These are phyloP conservation scores for Rhodotorula glutinis DNA, from an alignment of 1,284 basidiomycete species.

Conservation along the genomic window DNA sequence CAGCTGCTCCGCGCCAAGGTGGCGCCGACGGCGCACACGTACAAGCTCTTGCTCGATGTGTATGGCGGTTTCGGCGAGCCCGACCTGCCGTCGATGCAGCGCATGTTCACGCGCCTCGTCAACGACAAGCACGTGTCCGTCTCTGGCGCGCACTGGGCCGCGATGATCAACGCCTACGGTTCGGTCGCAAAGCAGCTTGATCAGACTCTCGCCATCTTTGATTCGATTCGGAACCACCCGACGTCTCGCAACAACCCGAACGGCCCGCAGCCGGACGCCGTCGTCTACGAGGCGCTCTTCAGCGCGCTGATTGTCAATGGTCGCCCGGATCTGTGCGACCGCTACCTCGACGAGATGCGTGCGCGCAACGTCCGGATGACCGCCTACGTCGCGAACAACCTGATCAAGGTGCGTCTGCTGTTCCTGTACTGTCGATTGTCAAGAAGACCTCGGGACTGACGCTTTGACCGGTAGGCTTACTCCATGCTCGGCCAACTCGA, in stretches of 20 bases:
- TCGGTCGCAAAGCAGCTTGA: conserved; percentile 73
- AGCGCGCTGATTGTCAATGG: conserved; percentile 79
- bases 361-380: conserved; percentile 74
- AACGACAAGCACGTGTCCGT: conserved; percentile 59
- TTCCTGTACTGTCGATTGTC: background rate
- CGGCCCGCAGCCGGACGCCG: conserved; percentile 64
- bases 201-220: conserved; percentile 72
- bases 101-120: conserved; percentile 64
- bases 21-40: conserved; percentile 78
- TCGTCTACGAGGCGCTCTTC: conserved; percentile 86
- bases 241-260: conserved; percentile 45
- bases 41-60: conserved; percentile 90
- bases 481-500: conserved; percentile 69
- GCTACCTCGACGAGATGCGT: conserved; percentile 65
- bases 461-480: conserved; percentile 56
- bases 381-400: conserved; percentile 89
- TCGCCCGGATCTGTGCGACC: conserved; percentile 72
- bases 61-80: conserved; percentile 78
- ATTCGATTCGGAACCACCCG: conserved; percentile 63
- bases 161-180: conserved; percentile 87
- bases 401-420: conserved; percentile 62
- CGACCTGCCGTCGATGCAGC: conserved; percentile 70
- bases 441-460: background rate
- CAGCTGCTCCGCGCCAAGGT: conserved; percentile 65
- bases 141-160: conserved; percentile 84